Base-by-base conservation (phyloP, 2,329 filamentous ascomycete species). In the Ceratocystis papillata region DNA sequence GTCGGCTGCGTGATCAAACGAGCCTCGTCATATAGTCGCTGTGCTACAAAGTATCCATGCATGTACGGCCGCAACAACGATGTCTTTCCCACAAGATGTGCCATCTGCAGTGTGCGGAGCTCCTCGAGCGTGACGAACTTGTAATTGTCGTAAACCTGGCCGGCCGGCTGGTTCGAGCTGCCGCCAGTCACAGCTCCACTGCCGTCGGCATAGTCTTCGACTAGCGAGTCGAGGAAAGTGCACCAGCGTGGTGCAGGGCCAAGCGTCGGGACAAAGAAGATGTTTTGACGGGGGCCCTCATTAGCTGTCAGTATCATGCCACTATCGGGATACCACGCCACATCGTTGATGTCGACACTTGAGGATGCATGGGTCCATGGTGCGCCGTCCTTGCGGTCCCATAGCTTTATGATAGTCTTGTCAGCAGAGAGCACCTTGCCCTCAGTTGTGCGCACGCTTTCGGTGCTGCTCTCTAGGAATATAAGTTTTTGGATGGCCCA, bases 21-120 rank as follows among this genome's bases (percentile, higher is more conserved):
- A 20, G 94, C 94, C 75, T 99, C 92, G 73, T 99, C 95, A 75
- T 99, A 97, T 30, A 99, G 78, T 73, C 92, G 90, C 71, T 95
- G 93, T 45, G 89, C 90, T 62, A 99, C 92, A 77, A 99, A 99
- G 80, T 94, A 97, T 71, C 94, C 95, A 74, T 99, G 94, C 95
- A 99, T 99, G 74, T 99, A 99, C 55, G 94, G 94, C 57, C 93
- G 83, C 50, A 99, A 79, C 22, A 97, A 79, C 72, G 89, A 94
- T 33, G 91, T 96, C 71, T 90, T 92, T 70, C 93, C 93, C 67
- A 99, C 83, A 61, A 99, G 80, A 74, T 97, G 93, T 64, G 89
- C 87, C 72, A 99, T 76, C 74, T 90, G 95, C 70, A 99, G 83
- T 45, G 87, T 84, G 71, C 89, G 88, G 64, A 99, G 81, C 75